phyloP scores from a whole-genome alignment of 768 basidiomycete species.

The Auricularia heimuer region DNA sequence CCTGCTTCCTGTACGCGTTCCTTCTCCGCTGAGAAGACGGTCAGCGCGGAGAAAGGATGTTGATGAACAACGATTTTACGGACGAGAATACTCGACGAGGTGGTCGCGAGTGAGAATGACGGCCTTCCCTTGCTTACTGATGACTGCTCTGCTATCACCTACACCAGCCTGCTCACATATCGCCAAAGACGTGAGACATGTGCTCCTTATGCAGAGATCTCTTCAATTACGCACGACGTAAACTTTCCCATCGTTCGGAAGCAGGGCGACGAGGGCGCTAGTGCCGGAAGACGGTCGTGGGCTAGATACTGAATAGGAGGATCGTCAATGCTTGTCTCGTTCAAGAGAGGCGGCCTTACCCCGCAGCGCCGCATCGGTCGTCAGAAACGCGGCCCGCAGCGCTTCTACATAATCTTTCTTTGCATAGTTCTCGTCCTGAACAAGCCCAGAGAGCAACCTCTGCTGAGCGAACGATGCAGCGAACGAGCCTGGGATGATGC shows the following conservation, averaged over 20 bases:
- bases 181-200: neutral
- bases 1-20: constrained; percentile 33
- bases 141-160: constrained; percentile 36
- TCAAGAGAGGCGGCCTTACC: neutral
- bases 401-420: neutral
- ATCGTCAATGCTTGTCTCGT: neutral
- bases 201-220: neutral
- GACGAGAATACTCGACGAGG: constrained; percentile 18
- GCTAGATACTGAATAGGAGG: neutral
- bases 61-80: constrained; percentile 9
- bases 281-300: constrained; percentile 27
- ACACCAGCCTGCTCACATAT: constrained; percentile 29
- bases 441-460: neutral
- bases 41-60: neutral
- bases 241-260: constrained; percentile 29
- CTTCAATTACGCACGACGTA: constrained; percentile 7
- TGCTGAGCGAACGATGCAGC: neutral
- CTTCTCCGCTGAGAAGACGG: constrained; percentile 9
- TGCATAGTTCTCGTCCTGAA: neutral
- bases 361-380: neutral
- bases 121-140: constrained; percentile 32
- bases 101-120: constrained; percentile 36
- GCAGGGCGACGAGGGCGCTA: constrained; percentile 33
- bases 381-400: neutral
- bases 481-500: neutral